Evolutionary conservation across 106 monocot species (phyloP), one percentile per base, ranked within the genome.

Genomic region (Ottelia alismoides): DNA sequence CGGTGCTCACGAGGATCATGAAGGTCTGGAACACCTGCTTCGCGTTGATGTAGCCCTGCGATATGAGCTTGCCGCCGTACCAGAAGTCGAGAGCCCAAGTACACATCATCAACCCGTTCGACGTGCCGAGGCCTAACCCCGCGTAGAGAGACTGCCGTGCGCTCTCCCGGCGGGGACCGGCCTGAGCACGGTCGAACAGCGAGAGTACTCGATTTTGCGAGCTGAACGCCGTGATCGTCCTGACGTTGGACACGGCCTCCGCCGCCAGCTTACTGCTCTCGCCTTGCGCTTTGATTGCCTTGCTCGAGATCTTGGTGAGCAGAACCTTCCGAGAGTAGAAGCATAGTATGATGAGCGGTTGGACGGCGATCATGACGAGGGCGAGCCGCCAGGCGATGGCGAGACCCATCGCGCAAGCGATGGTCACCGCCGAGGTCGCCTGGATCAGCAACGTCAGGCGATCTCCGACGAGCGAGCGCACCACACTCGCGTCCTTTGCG

Each of bases 21-120:
- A 90, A 90, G 0, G 90, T 90, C 74, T 90, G 80, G 53, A 90
- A 84, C 7, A 90, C 72, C 53, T 58, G 80, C 14, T 63, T 60
- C 0, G 84, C 80, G 0, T 76, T 60, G 28, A 81, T 67, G 51
- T 80, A 58, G 1, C 90, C 84, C 2, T 75, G 22, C 23, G 50
- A 45, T 14, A 58, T 51, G 30, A 90, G 35, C 22, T 64, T 84
- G 14, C 90, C 84, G 2, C 90, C 90, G 35, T 84, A 90, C 90
- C 90, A 90, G 64, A 90, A 90, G 30, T 77, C 80, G 17, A 90
- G 53, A 27, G 84, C 84, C 90, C 90, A 90, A 14, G 74, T 62
- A 67, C 77, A 29, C 56, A 75, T 80, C 0, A 69, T 58, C 2
- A 90, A 72, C 51, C 84, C 80, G 6, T 80, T 84, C 11, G 90